Base-by-base conservation (phyloP, 1,284 basidiomycete genomes). In the Puccinia coronata region DNA sequence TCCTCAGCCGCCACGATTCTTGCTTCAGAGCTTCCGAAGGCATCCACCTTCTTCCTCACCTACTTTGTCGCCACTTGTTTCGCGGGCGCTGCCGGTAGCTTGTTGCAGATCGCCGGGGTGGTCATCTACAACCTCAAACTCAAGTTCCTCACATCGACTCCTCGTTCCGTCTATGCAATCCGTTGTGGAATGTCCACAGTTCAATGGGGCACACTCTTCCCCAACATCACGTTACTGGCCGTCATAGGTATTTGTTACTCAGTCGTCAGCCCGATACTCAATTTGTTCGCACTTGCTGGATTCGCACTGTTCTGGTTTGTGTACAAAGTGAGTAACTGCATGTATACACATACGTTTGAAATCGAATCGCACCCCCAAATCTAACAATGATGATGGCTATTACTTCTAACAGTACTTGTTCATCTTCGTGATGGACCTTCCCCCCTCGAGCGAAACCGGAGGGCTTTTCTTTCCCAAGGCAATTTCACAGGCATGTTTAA, bases 401-500 rank as follows among this genome's bases (percentile, higher is more conserved):
- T 53, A 12, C n/a, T 8, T 25, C 25, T 5, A 82, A 82, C 82
- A 87, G 85, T 87, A 88, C 84, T 84, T 86, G 63, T 87, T 87
- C 84, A 85, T 86, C 74, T 87, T 85, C 84, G 90, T 92, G 55
- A 86, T 85, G 85, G 92, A 95, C 83, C 92, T 93, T 85, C 91
- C 91, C 20, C 87, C 90, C 0, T 87, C 89, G 2, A 88, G 87
- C 73, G 96, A 99, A 83, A 98, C 96, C 0, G 96, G 95, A 39
- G 96, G 96, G 0, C 87, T 93, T 71, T 98, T 98, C 89, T 98
- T 96, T 89, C 95, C 95, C 65, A 94, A 92, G 87, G 96, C 97
- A 0, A 91, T 99, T 63, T 91, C 92, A 77, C 96, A 98, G 85
- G 86, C 47, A 47, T 28, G 63, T 47, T 28, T 8, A 14, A n/a